Base-by-base conservation (phyloP, 75 land plant genomes). In the Sequoiadendron giganteum region DNA sequence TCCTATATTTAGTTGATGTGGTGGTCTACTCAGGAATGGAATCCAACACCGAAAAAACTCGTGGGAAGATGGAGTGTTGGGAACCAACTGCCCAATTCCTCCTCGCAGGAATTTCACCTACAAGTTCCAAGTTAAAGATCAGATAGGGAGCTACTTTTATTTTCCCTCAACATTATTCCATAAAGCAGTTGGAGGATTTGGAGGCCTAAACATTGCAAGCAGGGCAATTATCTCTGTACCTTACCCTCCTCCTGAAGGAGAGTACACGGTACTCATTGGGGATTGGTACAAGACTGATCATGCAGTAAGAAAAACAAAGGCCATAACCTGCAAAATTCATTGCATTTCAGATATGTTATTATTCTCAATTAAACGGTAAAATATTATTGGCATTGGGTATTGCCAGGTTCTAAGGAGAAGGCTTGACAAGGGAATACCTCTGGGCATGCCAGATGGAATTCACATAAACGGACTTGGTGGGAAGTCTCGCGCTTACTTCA, bases 401-500 rank as follows among this genome's bases (percentile, higher is more conserved):
- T 0, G 86, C 40, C 89, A 96, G 95, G 73, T 34, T 16, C 85
- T 95, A 61, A 92, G 85, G 80, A 89, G 89, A 32, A 56, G 11
- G 77, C 85, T 96, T 21, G 93, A 96, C 78, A n/a, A 90, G 30
- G 97, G 97, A 18, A 87, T 84, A 55, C 90, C 84, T 78, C 86
- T 96, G 16, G 92, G 92, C 76, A 86, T 88, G 40, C 94, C 95
- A 28, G 94, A 96, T 90, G 97, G 92, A 11, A 87, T 96, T 70
- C 92, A 94, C 47, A 92, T 96, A 54, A 95, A 96, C 61, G 97
- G 97, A 25, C 90, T 89, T 32, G 95, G 96, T 3, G 77, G 93
- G 75, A 70, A 9, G 1, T 90, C 56, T 85, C 91, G 88, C 14
- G 73, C 87, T 7, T 72, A 88, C 21, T 86, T 93, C 55, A 93